Evolutionary conservation across 2,329 filamentous ascomycete genomes (phyloP).

Genomic region (Fusarium temperatum): DNA sequence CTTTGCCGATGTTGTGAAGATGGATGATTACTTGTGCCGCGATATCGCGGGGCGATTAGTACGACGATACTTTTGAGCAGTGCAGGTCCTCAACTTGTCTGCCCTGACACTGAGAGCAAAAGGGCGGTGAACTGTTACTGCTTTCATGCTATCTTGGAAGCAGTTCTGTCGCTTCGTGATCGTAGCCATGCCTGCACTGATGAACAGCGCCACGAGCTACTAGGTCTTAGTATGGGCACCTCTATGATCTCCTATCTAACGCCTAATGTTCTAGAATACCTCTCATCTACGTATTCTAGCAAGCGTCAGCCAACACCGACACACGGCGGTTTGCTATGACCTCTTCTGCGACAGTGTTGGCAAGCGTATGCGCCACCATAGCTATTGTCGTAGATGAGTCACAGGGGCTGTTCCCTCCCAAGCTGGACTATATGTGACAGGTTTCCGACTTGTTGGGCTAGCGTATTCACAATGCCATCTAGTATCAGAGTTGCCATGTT

Average conservation of each 20-base stretch:
- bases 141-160: no score
- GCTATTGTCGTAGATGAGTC: not conserved
- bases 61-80: no score
- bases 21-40: not conserved
- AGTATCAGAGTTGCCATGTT: not conserved
- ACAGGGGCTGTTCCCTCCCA: not conserved
- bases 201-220: not conserved
- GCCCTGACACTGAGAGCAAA: fast-evolving
- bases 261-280: not conserved
- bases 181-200: not conserved
- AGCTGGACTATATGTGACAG: not conserved
- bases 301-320: not conserved
- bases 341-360: not conserved
- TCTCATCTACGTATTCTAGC: no score
- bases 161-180: not conserved
- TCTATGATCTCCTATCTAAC: not conserved
- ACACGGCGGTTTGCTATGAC: not conserved
- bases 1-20: not conserved
- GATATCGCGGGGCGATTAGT: no score
- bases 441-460: not conserved
- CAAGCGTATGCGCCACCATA: not conserved
- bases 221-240: not conserved
- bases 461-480: not conserved
- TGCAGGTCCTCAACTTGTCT: fast-evolving
- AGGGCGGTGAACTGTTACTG: no score